A percentile compares a stretch with the other conserved stretches of the same genome.
Evolutionary conservation across 2,329 filamentous ascomycete species (phyloP).

Genomic region (Amylocarpus encephaloides): DNA sequence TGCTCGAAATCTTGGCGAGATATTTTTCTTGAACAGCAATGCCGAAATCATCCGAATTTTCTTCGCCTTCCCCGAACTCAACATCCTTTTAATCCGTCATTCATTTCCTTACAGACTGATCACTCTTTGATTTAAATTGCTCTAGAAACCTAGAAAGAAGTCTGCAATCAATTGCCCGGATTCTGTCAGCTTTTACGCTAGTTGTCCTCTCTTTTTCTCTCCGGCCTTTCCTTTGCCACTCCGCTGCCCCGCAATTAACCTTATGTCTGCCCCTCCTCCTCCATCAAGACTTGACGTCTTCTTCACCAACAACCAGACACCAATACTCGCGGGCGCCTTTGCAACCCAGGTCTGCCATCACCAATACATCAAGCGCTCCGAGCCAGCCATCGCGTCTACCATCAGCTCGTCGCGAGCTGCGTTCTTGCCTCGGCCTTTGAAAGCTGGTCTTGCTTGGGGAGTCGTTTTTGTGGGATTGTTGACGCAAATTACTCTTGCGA

Average conservation of each 20-base stretch:
- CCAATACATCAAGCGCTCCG: conserved; percentile 19
- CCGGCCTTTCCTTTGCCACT: background rate
- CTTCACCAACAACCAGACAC: conserved; percentile 20
- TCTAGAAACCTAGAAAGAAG: background rate
- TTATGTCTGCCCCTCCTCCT: conserved; percentile 17
- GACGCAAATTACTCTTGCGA: conserved; percentile 22
- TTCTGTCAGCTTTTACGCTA: background rate
- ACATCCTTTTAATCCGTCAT: background rate
- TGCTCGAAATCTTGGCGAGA: background rate
- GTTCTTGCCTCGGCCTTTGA: conserved; percentile 16
- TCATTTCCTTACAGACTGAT: background rate
- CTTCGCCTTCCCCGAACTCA: background rate
- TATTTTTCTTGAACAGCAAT: background rate
- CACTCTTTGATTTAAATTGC: background rate
- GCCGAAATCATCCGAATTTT: background rate
- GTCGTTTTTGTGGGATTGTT: conserved; percentile 23
- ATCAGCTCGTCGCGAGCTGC: conserved; percentile 4
- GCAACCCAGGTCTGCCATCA: conserved; percentile 20
- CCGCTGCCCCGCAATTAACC: conserved; percentile 12
- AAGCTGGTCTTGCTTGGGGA: conserved; percentile 24
- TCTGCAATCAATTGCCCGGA: background rate
- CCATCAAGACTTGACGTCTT: conserved; percentile 18
- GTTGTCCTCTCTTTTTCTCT: no score
- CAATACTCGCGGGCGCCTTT: conserved; percentile 21
- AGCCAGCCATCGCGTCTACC: conserved; percentile 12